Percentiles rank a stretch among this genome's conserved stretches.
These are phyloP conservation scores for Fraxinus xanthoxyloides DNA, from an alignment of 305 asterid genomes.

Conservation along the genomic window DNA sequence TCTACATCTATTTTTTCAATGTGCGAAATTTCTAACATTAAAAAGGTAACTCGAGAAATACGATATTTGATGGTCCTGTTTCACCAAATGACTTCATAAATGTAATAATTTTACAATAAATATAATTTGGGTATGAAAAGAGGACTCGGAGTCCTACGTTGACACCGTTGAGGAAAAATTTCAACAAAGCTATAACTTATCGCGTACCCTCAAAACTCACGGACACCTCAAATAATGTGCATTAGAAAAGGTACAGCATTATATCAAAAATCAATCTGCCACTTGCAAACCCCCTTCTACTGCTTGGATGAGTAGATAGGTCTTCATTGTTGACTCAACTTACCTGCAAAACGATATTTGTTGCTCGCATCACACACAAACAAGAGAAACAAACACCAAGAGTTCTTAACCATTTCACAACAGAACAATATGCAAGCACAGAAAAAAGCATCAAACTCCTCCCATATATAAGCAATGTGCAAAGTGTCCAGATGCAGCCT, in stretches of 20 bases:
- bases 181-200: not conserved
- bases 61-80: not conserved
- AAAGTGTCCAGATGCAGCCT: not conserved
- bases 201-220: not conserved
- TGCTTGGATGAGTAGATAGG: not conserved
- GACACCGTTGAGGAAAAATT: not conserved
- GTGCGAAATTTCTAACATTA: not conserved
- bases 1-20: not conserved
- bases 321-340: not conserved
- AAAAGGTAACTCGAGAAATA: not conserved
- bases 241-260: not conserved
- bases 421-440: not conserved
- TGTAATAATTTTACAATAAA: not conserved
- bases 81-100: not conserved
- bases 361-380: not conserved
- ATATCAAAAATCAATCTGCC: slow-evolving; percentile 1
- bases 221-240: not conserved
- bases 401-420: not conserved
- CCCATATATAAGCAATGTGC: not conserved
- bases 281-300: not conserved
- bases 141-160: not conserved
- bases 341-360: slow-evolving; percentile 5
- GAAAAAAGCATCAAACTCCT: not conserved
- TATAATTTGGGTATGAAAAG: not conserved
- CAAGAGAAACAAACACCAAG: not conserved